Base-by-base conservation (phyloP, 2,329 filamentous ascomycete species). In the Aspergillus chevalieri region DNA sequence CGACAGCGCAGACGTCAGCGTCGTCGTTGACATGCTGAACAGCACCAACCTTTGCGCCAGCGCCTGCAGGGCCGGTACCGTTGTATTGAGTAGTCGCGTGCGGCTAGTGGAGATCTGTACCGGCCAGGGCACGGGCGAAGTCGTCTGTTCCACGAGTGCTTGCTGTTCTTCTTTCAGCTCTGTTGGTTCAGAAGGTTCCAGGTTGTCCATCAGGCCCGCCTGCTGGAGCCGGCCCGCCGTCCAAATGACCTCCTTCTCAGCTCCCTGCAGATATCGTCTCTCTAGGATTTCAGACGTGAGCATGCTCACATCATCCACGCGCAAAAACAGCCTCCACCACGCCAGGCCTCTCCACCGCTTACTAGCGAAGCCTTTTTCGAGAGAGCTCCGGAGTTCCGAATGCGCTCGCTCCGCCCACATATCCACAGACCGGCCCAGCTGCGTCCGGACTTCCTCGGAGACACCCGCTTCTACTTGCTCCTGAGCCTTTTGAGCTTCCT, bases 271-370 rank as follows among this genome's bases (percentile, higher is more conserved):
- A 74, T 94, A 97, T 6, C 81, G 78, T 55, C 84, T 83, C 52
- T 81, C 80, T 3, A 96, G 74, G 52, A 96, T 85, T 58, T 93
- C 87, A 1, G 83, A 82, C 2, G 87, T 84, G 48, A 95, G 83
- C 78, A 92, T 86, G 2, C 83, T 82, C 9, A 96, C 89, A 61
- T 96, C 92, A 64, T 97, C 92, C 21, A 93, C 90, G 17, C 89
- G 83, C 90, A 90, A 95, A 65, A 95, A 90, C 0, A 97, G 78
- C 66, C 95, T 95, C 86, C 89, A 96, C 91, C 92, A 97, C 14
- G 84, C 80, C 3, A 95, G 75, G 54, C 87, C 85, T 22, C 82
- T 80, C 92, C 92, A 96, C 36, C 83, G 78, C 15, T 74, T 78
- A n/a, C 87, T 83, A 0, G 80, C 75, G 59, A 96, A 92, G 0